Evolutionary conservation across 2,329 filamentous ascomycete genomes (phyloP).

Genomic region (Sarocladium kiliense): DNA sequence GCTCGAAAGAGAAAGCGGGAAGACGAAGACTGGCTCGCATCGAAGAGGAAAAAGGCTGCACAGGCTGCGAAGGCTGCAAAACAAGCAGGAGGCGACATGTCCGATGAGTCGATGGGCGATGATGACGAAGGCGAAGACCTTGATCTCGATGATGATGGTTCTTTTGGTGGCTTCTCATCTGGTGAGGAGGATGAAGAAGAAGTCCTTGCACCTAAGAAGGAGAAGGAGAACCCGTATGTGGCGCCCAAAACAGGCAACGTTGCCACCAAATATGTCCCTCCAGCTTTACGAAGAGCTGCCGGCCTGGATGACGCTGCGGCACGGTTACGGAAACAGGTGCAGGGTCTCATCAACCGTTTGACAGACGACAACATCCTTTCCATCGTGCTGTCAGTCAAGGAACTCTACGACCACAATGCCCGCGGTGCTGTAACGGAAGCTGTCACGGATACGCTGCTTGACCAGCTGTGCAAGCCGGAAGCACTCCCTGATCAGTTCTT

Average conservation of each 20-base stretch:
- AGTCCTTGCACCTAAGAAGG: conserved; percentile 32
- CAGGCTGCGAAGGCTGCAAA: conserved; percentile 2
- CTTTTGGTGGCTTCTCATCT: conserved; percentile 35
- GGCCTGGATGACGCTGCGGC: conserved; percentile 61
- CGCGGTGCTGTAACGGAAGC: conserved; percentile 84
- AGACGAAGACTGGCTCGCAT: conserved; percentile 55
- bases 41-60: conserved; percentile 44
- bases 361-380: conserved; percentile 86
- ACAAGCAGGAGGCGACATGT: conserved; percentile 11
- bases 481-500: conserved; percentile 82
- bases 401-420: conserved; percentile 76
- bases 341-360: conserved; percentile 86
- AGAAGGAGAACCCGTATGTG: conserved; percentile 80
- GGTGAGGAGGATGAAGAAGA: conserved; percentile 21
- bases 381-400: conserved; percentile 77
- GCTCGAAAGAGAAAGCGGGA: conserved; percentile 57
- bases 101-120: conserved; percentile 20
- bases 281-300: conserved; percentile 65
- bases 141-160: conserved; percentile 30
- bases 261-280: conserved; percentile 78
- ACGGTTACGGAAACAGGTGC: conserved; percentile 71
- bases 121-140: conserved; percentile 19
- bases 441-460: conserved; percentile 70
- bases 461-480: conserved; percentile 74
- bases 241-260: conserved; percentile 54